Evolutionary conservation across 2,329 filamentous ascomycete species (phyloP).

Genomic region (Hypomyces perniciosus): DNA sequence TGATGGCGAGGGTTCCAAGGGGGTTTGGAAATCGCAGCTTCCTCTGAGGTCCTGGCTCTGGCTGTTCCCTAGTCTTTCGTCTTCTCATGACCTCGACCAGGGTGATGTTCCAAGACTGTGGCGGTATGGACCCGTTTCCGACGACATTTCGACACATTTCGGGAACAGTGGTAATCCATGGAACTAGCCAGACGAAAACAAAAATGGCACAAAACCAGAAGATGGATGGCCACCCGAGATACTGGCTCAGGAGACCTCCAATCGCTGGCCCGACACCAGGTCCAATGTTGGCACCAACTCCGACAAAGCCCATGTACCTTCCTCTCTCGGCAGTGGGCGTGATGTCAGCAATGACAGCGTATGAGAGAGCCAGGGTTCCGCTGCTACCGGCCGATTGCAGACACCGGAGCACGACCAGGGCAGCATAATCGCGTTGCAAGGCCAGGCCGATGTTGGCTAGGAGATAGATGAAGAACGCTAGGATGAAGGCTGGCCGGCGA

Average conservation of each 20-base stretch:
- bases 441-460: slow-evolving; percentile 55
- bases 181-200: slow-evolving; percentile 43
- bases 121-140: slow-evolving; percentile 55
- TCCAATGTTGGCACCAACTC: slow-evolving; percentile 50
- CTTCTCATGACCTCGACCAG: slow-evolving; percentile 43
- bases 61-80: slow-evolving; percentile 28
- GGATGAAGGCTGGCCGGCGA: slow-evolving; percentile 54
- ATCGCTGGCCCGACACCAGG: slow-evolving; percentile 53
- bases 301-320: slow-evolving; percentile 64
- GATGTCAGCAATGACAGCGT: slow-evolving; percentile 67
- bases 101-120: slow-evolving; percentile 53
- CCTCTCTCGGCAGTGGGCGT: slow-evolving; percentile 64
- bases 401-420: slow-evolving; percentile 55
- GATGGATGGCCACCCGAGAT: slow-evolving; percentile 60
- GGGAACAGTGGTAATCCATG: slow-evolving; percentile 51
- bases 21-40: slow-evolving; percentile 52
- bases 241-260: slow-evolving; percentile 58
- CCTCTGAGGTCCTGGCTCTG: slow-evolving; percentile 29
- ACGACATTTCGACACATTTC: slow-evolving; percentile 56
- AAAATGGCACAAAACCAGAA: slow-evolving; percentile 64
- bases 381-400: slow-evolving; percentile 60
- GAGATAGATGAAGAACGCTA: slow-evolving; percentile 52
- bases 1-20: slow-evolving; percentile 46
- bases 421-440: slow-evolving; percentile 50
- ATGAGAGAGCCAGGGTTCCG: slow-evolving; percentile 64